These are phyloP conservation scores for Begonia loranthoides DNA, from an alignment of 306 rosid genomes.

Conservation along the genomic window DNA sequence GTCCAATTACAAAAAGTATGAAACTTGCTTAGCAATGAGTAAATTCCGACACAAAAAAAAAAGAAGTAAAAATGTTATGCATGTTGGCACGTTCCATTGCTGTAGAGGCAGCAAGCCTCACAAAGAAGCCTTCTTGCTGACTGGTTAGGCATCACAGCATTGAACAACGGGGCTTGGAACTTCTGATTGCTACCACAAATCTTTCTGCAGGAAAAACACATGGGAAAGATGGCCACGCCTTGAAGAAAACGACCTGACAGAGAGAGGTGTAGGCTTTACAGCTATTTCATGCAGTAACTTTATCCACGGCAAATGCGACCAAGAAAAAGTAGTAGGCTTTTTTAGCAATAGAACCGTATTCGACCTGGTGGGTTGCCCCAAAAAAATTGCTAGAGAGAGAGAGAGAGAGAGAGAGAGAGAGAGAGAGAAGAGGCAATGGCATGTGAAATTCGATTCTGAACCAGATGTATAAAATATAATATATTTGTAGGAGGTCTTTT, in stretches of 20 bases:
- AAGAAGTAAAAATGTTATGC: no score
- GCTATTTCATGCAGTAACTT: constrained; percentile 18
- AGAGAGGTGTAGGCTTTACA: constrained; percentile 22
- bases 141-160: no score
- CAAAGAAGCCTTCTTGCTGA: no score
- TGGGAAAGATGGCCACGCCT: not conserved
- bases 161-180: no score
- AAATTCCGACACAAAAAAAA: no score
- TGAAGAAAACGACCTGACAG: not conserved
- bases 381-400: not conserved
- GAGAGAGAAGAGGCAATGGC: not conserved
- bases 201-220: not conserved
- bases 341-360: constrained; percentile 8
- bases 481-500: not conserved
- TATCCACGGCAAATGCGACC: constrained; percentile 15
- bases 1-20: no score
- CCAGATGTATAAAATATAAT: not conserved
- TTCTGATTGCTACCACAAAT: no score
- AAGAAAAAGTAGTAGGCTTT: constrained; percentile 10
- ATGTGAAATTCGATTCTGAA: constrained; percentile 10
- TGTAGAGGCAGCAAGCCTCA: no score
- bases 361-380: constrained; percentile 4
- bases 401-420: not conserved
- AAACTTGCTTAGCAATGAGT: no score
- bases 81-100: no score